These are phyloP conservation scores for Omphalotus olearius DNA, from an alignment of 1,284 basidiomycete species.

Conservation along the genomic window DNA sequence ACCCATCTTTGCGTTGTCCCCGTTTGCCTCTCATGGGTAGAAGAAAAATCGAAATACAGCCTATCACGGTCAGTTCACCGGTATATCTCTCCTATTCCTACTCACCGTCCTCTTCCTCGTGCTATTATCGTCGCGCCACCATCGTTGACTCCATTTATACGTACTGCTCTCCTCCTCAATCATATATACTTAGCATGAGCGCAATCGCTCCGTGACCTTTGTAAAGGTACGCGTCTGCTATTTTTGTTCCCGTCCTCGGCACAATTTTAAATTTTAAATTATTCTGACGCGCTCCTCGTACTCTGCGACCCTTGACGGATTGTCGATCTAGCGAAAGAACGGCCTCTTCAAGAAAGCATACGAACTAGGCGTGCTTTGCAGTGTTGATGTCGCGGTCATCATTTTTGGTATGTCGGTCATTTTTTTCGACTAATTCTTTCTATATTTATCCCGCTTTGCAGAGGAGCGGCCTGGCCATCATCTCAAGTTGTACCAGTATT, in stretches of 20 bases:
- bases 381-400: constrained; percentile 56
- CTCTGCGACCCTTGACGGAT: constrained; percentile 17
- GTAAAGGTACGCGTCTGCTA: constrained; percentile 66
- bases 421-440: constrained; percentile 16
- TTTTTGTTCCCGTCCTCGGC: constrained; percentile 36
- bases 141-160: constrained; percentile 18
- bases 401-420: no score
- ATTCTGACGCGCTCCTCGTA: constrained; percentile 24
- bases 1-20: constrained; percentile 7
- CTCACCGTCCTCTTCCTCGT: constrained; percentile 18
- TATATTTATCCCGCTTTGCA: constrained; percentile 28
- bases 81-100: constrained; percentile 7
- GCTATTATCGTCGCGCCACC: constrained; percentile 13
- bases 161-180: constrained; percentile 17
- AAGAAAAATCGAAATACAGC: constrained; percentile 88
- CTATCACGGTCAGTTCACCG: constrained; percentile 61
- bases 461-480: constrained; percentile 49
- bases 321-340: constrained; percentile 62
- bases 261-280: constrained; percentile 36
- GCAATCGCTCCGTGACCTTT: constrained; percentile 89
- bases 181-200: constrained; percentile 66
- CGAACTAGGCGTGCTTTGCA: constrained; percentile 75
- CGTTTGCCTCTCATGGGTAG: constrained; percentile 57
- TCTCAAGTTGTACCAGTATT: constrained; percentile 59
- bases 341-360: constrained; percentile 91